phyloP scores from a whole-genome alignment of 805 yeast genomes.

The Kluyveromyces lactis region DNA sequence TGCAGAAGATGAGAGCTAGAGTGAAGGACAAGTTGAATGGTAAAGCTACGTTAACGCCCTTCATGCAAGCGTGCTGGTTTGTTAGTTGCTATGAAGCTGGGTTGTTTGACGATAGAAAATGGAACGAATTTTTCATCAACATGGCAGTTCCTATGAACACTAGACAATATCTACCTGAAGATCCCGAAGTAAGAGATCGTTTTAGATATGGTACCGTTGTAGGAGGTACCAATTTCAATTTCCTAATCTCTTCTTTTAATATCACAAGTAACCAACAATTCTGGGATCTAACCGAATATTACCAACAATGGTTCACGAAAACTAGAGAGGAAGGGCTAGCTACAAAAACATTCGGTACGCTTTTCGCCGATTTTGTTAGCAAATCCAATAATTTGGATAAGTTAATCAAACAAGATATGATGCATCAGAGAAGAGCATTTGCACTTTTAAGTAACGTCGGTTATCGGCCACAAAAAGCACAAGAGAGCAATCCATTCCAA shows the following conservation, averaged over 20 bases:
- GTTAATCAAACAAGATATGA: conserved; percentile 10
- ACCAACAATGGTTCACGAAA: conserved; percentile 8
- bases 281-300: conserved; percentile 17
- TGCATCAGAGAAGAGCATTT: conserved; percentile 17
- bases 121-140: conserved; percentile 17
- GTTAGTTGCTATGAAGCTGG: conserved; percentile 14
- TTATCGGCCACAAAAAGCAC: conserved; percentile 6
- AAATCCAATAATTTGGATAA: conserved; percentile 16
- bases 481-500: conserved; percentile 2
- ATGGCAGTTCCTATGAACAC: conserved; percentile 13
- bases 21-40: conserved; percentile 9
- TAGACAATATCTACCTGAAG: conserved; percentile 14
- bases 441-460: conserved; percentile 22
- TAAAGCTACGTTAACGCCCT: conserved; percentile 19
- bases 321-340: conserved; percentile 13
- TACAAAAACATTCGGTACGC: conserved; percentile 15
- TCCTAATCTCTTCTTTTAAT: conserved; percentile 15
- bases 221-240: conserved; percentile 21
- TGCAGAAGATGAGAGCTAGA: conserved; percentile 8
- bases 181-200: conserved; percentile 8
- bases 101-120: conserved; percentile 10
- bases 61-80: conserved; percentile 19
- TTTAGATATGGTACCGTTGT: conserved; percentile 21
- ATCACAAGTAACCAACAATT: conserved; percentile 10
- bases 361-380: conserved; percentile 14